Percentiles rank a stretch among this genome's conserved stretches.
Conservation (phyloP, 2,329 filamentous ascomycete species). For the Claviceps sorghi region DNA sequence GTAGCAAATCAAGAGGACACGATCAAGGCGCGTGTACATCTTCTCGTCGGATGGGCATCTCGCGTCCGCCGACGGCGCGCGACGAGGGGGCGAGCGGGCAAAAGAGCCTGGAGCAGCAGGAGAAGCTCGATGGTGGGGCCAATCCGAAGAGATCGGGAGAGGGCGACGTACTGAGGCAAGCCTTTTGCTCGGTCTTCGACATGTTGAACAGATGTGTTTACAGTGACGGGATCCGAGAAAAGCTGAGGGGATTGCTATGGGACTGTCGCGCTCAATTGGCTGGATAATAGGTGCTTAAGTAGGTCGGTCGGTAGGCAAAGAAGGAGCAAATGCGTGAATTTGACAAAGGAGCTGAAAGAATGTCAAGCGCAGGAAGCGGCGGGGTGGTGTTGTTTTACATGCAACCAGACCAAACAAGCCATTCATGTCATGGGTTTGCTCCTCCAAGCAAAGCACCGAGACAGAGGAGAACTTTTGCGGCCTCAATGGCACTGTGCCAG, state of each 20-base stretch:
- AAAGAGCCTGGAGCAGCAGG: constrained; percentile 2
- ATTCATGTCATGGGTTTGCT: not conserved
- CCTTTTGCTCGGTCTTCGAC: constrained; percentile 43
- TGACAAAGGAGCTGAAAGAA: not conserved
- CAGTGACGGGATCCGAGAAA: not conserved
- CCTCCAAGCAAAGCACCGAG: not conserved
- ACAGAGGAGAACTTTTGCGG: not conserved
- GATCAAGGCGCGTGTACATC: constrained; percentile 14
- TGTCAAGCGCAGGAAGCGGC: not conserved
- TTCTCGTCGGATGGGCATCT: not conserved
- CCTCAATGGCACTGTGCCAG: constrained; percentile 2
- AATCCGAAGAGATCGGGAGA: constrained; percentile 15
- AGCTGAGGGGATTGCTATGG: not conserved
- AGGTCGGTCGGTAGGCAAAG: not conserved
- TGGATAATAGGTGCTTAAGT: too few species aligned
- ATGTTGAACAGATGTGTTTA: constrained; percentile 20
- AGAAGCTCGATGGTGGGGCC: constrained; percentile 9
- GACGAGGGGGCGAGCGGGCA: constrained; percentile 9
- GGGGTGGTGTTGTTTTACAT: constrained; percentile 6
- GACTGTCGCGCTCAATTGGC: constrained; percentile 1
- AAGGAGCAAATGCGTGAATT: constrained; percentile 4
- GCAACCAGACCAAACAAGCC: not conserved
- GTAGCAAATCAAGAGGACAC: constrained; percentile 33
- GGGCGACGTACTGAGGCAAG: constrained; percentile 44
- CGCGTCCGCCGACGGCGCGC: constrained; percentile 6